phyloP scores from a whole-genome alignment of 169 alveolate genomes.

The Theileria luwenshuni region DNA sequence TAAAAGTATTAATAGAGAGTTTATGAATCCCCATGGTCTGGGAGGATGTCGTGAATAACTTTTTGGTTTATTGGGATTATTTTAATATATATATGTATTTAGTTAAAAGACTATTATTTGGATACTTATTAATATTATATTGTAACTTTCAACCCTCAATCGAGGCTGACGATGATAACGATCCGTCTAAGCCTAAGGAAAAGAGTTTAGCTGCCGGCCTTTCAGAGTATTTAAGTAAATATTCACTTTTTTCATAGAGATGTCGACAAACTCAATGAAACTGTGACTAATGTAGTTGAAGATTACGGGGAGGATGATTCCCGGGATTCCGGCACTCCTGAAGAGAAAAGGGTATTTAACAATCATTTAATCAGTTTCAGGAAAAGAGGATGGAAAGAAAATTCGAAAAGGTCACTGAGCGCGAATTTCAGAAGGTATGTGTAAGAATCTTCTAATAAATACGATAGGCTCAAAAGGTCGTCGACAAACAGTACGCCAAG shows the following conservation, averaged over 20 bases:
- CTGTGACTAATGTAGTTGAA: slow-evolving; percentile 41
- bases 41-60: neutral
- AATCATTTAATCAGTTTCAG: neutral
- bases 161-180: neutral
- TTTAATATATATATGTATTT: neutral
- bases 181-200: neutral
- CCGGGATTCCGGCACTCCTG: slow-evolving; percentile 14
- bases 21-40: neutral
- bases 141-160: neutral
- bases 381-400: slow-evolving; percentile 9
- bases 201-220: neutral
- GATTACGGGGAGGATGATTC: slow-evolving; percentile 15
- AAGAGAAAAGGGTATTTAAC: neutral
- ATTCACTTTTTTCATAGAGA: slow-evolving; percentile 16
- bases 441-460: neutral
- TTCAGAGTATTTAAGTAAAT: neutral
- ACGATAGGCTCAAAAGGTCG: slow-evolving; percentile 43
- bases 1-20: neutral
- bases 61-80: neutral
- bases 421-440: slow-evolving; percentile 33
- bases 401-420: slow-evolving; percentile 14
- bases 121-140: neutral
- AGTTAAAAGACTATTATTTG: neutral
- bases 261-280: slow-evolving; percentile 34
- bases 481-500: slow-evolving; percentile 10